Evolutionary conservation across 306 rosid species (phyloP), one percentile per base, ranked within the genome.

Genomic region (Sindora glabra): DNA sequence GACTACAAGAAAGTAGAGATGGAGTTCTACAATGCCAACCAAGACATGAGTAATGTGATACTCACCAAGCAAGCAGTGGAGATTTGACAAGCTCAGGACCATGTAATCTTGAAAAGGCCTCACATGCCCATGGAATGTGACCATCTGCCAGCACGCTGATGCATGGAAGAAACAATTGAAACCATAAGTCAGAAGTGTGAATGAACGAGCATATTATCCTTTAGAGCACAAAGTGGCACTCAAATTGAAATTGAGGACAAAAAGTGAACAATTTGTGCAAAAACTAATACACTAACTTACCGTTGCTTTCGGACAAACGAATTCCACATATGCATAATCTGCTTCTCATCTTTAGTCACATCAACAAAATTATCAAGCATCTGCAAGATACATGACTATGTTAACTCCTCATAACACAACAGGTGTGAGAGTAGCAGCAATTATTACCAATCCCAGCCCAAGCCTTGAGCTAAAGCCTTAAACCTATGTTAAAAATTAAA

Each of bases 91-190:
- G 73, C 47, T 78, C 80, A 21, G 67, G 59, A 26, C 76, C 84
- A 53, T 89, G 86, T 59, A 68, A 39, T 45, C 52, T 78, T 16
- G 94, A 74, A 79, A 92, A 89, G 32, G 94, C 95, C 57, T 81
- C 86, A 14, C 79, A 92, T 8, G 96, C 85, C 99, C 96, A 92
- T 16, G 80, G 83, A 62, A 89, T 45, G 58, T 92, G 99, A 47
- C 94, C 82, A 66, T 86, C 94, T 2, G 86, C 85, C 48, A 67
- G 81, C 57, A 92, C 96, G 49, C 96, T 92, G 85, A 51, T 47
- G 69, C 42, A 37, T 50, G 68, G 53, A 60, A n/a, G 64, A 69
- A 71, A 42, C 21, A 18, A 42, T 57, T 61, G 40, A 68, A 53
- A 54, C 45, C 25, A 13, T 10, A 57, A 49, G 65, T 32, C 23